A percentile compares a stretch with the other conserved stretches of the same genome.
Evolutionary conservation across 305 asterid genomes (phyloP).

Genomic region (Rubia occidens): DNA sequence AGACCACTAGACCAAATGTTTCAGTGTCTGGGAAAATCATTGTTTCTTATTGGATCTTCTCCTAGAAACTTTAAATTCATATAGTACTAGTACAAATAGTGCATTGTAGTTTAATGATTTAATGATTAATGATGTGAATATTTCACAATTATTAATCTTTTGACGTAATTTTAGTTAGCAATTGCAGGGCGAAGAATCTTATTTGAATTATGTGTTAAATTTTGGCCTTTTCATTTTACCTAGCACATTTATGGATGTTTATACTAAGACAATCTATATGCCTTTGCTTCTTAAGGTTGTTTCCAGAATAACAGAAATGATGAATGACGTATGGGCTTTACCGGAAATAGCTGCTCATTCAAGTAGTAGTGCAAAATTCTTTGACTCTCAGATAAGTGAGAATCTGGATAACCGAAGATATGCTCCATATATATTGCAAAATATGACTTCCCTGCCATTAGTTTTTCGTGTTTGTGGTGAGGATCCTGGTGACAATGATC

Average conservation of each 20-base stretch:
- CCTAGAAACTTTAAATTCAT: background rate
- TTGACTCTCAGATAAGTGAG: slow-evolving; percentile 34
- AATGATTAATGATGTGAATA: slow-evolving; percentile 6
- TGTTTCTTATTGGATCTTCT: background rate
- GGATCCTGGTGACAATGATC: slow-evolving; percentile 42
- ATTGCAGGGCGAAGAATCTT: background rate
- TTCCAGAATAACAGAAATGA: slow-evolving; percentile 60
- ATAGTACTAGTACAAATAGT: background rate
- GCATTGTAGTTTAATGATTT: background rate
- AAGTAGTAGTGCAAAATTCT: slow-evolving; percentile 29
- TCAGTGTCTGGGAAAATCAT: background rate
- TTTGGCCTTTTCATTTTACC: slow-evolving; percentile 7
- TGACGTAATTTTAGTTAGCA: background rate
- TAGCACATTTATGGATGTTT: background rate
- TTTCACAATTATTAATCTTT: background rate
- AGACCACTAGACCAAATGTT: background rate
- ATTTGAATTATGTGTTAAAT: background rate
- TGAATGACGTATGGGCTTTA: slow-evolving; percentile 49
- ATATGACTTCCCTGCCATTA: slow-evolving; percentile 78
- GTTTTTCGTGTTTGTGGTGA: slow-evolving; percentile 47
- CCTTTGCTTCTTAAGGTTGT: slow-evolving; percentile 43
- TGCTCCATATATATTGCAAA: slow-evolving; percentile 87
- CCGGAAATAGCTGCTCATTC: slow-evolving; percentile 30
- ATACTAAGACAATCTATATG: slow-evolving; percentile 18
- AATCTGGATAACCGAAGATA: slow-evolving; percentile 50